Percentiles rank a stretch among this genome's conserved stretches.
Evolutionary conservation across 768 basidiomycete genomes (phyloP).

Genomic region (Phylloporus scabripes): DNA sequence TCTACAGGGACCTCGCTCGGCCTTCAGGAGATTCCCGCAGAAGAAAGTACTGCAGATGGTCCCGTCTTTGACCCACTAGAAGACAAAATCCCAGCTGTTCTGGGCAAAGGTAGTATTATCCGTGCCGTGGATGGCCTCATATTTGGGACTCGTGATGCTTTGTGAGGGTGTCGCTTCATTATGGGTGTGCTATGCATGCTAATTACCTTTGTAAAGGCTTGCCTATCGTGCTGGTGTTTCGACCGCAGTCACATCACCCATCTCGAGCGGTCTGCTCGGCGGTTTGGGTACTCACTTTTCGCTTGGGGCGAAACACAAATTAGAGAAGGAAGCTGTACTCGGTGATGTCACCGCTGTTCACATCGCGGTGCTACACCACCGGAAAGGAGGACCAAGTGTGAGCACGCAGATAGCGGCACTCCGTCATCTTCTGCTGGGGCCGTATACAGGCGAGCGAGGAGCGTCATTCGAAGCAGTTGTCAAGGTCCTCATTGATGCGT

Average conservation of each 20-base stretch:
- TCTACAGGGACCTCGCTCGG: constrained; percentile 63
- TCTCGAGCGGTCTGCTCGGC: constrained; percentile 47
- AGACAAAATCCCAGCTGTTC: constrained; percentile 25
- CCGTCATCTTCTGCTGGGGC: constrained; percentile 40
- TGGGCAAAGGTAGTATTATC: constrained; percentile 40
- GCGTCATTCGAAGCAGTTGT: constrained; percentile 33
- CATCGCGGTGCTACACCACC: constrained; percentile 35
- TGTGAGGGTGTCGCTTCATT: constrained; percentile 31
- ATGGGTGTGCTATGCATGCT: neutral
- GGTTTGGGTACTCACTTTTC: constrained; percentile 63
- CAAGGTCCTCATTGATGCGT: constrained; percentile 24
- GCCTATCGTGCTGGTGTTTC: constrained; percentile 76
- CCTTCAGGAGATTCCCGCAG: constrained; percentile 59
- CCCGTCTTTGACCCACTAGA: constrained; percentile 45
- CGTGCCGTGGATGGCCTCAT: constrained; percentile 61
- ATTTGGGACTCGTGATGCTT: constrained; percentile 45
- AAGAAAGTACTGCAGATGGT: constrained; percentile 66
- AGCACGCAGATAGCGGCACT: constrained; percentile 61
- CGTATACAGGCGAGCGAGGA: constrained; percentile 23
- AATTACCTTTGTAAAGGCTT: constrained; percentile 37
- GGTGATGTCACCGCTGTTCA: constrained; percentile 63
- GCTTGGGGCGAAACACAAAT: constrained; percentile 50
- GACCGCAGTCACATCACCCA: constrained; percentile 57
- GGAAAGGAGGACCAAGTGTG: constrained; percentile 36
- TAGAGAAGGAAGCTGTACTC: constrained; percentile 62